Conservation (phyloP, 2,329 filamentous ascomycete genomes). For the Eutypa lata region DNA sequence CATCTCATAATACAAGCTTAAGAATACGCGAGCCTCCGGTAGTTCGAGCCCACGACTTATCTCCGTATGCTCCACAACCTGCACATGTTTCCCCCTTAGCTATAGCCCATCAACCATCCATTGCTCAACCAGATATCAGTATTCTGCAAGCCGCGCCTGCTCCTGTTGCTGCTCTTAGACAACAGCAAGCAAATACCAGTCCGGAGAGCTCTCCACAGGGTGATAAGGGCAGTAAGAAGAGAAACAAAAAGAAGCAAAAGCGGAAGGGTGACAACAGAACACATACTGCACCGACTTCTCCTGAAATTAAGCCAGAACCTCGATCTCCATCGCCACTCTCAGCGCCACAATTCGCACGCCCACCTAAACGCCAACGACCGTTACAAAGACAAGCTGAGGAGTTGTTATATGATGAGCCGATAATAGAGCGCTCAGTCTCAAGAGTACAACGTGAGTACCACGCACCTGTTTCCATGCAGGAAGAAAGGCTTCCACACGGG, state of each 20-base stretch:
- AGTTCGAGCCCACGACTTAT: conserved; percentile 70
- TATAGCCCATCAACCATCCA: conserved; percentile 35
- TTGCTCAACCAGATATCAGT: conserved; percentile 27
- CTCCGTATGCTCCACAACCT: conserved; percentile 72
- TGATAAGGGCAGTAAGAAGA: conserved; percentile 46
- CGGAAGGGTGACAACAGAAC: conserved; percentile 49
- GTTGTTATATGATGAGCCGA: conserved; percentile 43
- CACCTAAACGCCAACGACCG: conserved; percentile 55
- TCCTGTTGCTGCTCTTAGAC: conserved; percentile 56
- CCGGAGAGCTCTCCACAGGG: conserved; percentile 59
- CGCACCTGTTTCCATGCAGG: conserved; percentile 11
- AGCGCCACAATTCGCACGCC: conserved; percentile 49
- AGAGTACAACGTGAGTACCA: conserved; percentile 32
- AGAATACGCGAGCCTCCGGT: conserved; percentile 55
- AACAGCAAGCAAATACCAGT: conserved; percentile 48
- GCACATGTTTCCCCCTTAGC: conserved; percentile 63
- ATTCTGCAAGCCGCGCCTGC: conserved; percentile 42
- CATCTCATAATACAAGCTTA: conserved; percentile 35
- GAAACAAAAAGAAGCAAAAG: conserved; percentile 51
- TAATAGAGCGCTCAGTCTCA: conserved; percentile 38
- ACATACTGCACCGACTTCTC: conserved; percentile 44
- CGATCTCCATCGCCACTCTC: conserved; percentile 58
- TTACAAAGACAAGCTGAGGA: conserved; percentile 38
- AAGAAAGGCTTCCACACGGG: conserved; percentile 19
- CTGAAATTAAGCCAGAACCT: conserved; percentile 64